Base-by-base conservation (phyloP, 352 stramenopile species). In the Phytopythium ostracodes region DNA sequence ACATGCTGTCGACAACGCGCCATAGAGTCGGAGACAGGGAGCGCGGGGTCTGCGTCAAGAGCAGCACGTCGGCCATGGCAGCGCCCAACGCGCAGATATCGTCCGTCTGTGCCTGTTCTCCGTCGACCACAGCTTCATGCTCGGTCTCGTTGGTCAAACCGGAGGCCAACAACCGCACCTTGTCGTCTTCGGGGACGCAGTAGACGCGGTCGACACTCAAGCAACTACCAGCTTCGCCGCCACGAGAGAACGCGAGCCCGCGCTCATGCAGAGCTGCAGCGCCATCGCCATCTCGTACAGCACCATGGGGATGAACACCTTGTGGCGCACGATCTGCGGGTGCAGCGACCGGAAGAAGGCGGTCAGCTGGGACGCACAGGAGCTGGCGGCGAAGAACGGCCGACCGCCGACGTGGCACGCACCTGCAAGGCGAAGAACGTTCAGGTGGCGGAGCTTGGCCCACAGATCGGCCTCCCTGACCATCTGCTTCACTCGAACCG, bases 271-370 rank as follows among this genome's bases (percentile, higher is more conserved):
- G 22, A 33, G 11, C 24, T 33, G 44, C 10, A 52, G 44, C n/a
- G 44, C 44, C 44, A 33, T 52, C 24, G 44, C 44, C 22, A 52
- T 33, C 22, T 52, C 44, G 44, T 52, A 52, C 44, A 52, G 24
- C 11, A 52, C 22, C 44, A 52, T 52, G 8, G 44, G 44, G 22
- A 33, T 33, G 44, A 52, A 52, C n/a, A 52, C 44, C 22, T 31
- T 52, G 24, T 52, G 22, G 44, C 44, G 44, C 44, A 52, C 44
- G 22, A 33, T 11, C 4, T 33, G 44, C n/a, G 44, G 44, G 11
- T n/a, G 22, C 7, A 52, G 11, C 44, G 44, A 52, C 22, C 11
- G 22, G 44, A 52, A 52, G 44, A 33, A 33, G 9, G 22, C 11
- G 44, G 11, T 20, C n/a, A 52, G 10, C 8, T 14, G n/a, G 11